Conservation (phyloP, 371 early-diverging fungal genomes). For the Batrachochytrium dendrobatidis region DNA sequence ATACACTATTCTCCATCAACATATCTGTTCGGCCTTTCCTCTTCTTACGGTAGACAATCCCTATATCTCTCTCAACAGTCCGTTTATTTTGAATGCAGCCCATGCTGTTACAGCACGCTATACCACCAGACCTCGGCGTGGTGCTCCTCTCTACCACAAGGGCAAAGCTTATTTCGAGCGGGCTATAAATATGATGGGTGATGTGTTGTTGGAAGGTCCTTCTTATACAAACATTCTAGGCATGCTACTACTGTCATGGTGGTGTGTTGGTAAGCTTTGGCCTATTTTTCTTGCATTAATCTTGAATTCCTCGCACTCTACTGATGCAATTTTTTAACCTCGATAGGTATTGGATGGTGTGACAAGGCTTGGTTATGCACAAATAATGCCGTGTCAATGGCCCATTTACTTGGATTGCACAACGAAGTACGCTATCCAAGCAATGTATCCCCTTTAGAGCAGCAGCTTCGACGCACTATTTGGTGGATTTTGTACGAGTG, state of each 20-base stretch:
- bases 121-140: too few species aligned
- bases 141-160: too few species aligned
- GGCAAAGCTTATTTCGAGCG: too few species aligned
- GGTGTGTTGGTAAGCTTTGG: not conserved
- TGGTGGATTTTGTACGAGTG: not conserved
- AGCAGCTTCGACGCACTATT: not conserved
- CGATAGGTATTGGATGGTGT: not conserved
- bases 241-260: not conserved
- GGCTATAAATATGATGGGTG: too few species aligned
- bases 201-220: not conserved
- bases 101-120: too few species aligned
- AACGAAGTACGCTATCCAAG: not conserved
- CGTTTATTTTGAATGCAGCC: too few species aligned
- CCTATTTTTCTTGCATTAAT: not conserved
- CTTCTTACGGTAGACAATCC: too few species aligned
- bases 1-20: too few species aligned
- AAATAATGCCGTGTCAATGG: not conserved
- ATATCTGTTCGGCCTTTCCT: too few species aligned
- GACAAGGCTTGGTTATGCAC: not conserved
- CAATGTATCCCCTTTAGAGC: not conserved
- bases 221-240: not conserved
- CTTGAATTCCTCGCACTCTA: not conserved
- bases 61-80: too few species aligned
- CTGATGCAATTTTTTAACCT: not conserved
- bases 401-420: not conserved